These are phyloP conservation scores for Apiospora hydei DNA, from an alignment of 2,329 filamentous ascomycete genomes.

Conservation along the genomic window DNA sequence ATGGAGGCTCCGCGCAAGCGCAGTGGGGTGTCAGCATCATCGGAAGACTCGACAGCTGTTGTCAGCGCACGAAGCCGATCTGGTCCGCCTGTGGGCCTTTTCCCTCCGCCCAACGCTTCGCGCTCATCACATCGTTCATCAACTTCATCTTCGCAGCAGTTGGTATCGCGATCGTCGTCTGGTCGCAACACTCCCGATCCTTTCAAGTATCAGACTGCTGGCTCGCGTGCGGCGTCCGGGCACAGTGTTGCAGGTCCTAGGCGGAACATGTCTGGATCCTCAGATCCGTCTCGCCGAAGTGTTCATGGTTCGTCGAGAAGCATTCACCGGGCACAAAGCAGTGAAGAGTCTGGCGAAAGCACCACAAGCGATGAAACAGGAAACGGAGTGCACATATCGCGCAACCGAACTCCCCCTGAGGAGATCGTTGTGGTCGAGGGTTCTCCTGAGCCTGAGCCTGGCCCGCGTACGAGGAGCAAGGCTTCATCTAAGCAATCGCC, in stretches of 20 bases:
- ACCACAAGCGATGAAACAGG: slow-evolving; percentile 40
- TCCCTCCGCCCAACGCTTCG: slow-evolving; percentile 53
- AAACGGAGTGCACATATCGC: slow-evolving; percentile 36
- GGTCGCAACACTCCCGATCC: slow-evolving; percentile 50
- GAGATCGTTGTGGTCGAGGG: slow-evolving; percentile 50
- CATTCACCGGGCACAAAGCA: slow-evolving; percentile 44
- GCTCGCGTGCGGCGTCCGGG: slow-evolving; percentile 46
- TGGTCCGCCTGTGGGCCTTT: slow-evolving; percentile 58
- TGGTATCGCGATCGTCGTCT: slow-evolving; percentile 44
- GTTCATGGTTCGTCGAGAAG: slow-evolving; percentile 44
- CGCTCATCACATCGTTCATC: slow-evolving; percentile 52
- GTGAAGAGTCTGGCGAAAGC: slow-evolving; percentile 44
- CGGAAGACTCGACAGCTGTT: slow-evolving; percentile 47
- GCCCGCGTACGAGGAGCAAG: slow-evolving; percentile 46
- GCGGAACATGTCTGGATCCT: slow-evolving; percentile 47
- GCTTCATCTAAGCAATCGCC: slow-evolving; percentile 40
- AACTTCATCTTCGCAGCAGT: slow-evolving; percentile 51
- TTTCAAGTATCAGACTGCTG: slow-evolving; percentile 60
- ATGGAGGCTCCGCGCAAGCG: slow-evolving; percentile 44
- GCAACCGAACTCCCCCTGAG: slow-evolving; percentile 43
- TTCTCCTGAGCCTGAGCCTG: slow-evolving; percentile 38
- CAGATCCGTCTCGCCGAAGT: slow-evolving; percentile 34
- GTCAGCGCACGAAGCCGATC: slow-evolving; percentile 45
- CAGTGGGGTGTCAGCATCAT: slow-evolving; percentile 37
- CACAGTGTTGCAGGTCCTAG: slow-evolving; percentile 44